Conservation (phyloP, 208 protist genomes). For the Sergeia podlipaevii region DNA sequence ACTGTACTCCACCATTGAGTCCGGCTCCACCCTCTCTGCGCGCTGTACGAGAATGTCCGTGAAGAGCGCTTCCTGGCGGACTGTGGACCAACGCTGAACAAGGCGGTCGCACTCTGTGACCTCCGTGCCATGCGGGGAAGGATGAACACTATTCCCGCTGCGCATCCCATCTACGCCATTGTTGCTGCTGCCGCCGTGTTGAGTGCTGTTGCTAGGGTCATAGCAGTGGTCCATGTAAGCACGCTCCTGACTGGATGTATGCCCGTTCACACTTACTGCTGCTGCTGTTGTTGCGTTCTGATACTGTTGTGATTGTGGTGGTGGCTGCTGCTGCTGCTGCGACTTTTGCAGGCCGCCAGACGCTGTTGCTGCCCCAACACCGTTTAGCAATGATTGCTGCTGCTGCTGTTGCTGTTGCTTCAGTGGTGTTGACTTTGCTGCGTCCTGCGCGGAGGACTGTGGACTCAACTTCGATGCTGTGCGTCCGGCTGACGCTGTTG, state of each 20-base stretch:
- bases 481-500: too few relatives aligned
- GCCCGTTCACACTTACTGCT: too few relatives aligned
- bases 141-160: background rate
- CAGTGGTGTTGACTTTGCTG: too few relatives aligned
- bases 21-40: slow-evolving; percentile 54
- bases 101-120: slow-evolving; percentile 49
- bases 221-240: background rate
- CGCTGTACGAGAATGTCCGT: slow-evolving; percentile 79
- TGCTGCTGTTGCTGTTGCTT: too few relatives aligned
- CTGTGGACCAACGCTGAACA: slow-evolving; percentile 44
- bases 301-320: background rate
- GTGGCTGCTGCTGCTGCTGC: background rate
- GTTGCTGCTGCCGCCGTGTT: slow-evolving; percentile 13
- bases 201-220: slow-evolving; percentile 1
- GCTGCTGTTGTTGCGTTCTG: slow-evolving; percentile 9
- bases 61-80: slow-evolving; percentile 58
- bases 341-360: background rate
- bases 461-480: too few relatives aligned
- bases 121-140: slow-evolving; percentile 7
- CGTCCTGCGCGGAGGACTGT: too few relatives aligned
- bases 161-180: slow-evolving; percentile 1
- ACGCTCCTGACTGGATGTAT: too few relatives aligned
- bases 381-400: too few relatives aligned
- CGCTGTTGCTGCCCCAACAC: background rate
- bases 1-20: slow-evolving; percentile 65